A percentile compares a stretch with the other conserved stretches of the same genome.
Evolutionary conservation across 2,329 filamentous ascomycete genomes (phyloP).

Genomic region (Cercospora sp.): DNA sequence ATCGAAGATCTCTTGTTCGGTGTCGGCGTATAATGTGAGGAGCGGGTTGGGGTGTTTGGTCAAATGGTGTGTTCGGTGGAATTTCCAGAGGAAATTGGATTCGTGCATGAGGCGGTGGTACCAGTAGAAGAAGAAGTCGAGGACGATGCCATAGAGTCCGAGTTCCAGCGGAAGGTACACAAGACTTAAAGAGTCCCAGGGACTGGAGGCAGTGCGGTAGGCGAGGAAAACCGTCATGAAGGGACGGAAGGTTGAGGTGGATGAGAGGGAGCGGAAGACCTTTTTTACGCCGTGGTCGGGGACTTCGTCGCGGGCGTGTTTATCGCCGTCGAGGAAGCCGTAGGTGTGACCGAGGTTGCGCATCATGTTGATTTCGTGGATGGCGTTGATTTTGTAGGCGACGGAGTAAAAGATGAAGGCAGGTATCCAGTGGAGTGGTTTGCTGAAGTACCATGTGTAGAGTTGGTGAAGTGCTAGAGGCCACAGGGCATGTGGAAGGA

Average conservation of each 20-base stretch:
- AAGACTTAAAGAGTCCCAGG: slow-evolving; percentile 25
- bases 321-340: slow-evolving; percentile 50
- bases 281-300: slow-evolving; percentile 38
- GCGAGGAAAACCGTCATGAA: slow-evolving; percentile 25
- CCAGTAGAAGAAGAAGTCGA: slow-evolving; percentile 50
- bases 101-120: slow-evolving; percentile 48
- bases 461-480: slow-evolving; percentile 44
- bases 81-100: slow-evolving; percentile 45
- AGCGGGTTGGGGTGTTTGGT: slow-evolving; percentile 50
- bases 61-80: slow-evolving; percentile 49
- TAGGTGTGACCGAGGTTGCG: slow-evolving; percentile 42
- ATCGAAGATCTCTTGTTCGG: slow-evolving; percentile 48
- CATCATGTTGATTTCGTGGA: slow-evolving; percentile 44
- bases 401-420: slow-evolving; percentile 43
- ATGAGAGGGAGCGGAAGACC: slow-evolving; percentile 23
- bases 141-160: slow-evolving; percentile 45
- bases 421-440: slow-evolving; percentile 35
- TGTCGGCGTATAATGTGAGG: slow-evolving; percentile 46
- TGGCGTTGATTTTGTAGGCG: slow-evolving; percentile 45
- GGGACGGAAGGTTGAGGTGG: slow-evolving; percentile 25
- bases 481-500: slow-evolving; percentile 42
- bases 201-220: slow-evolving; percentile 17
- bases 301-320: slow-evolving; percentile 47
- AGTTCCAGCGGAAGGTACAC: slow-evolving; percentile 41
- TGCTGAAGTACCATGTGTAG: slow-evolving; percentile 37